A percentile compares a stretch with the other conserved stretches of the same genome.
Conservation (phyloP, 352 stramenopile genomes). For the Phytophthora multivora region DNA sequence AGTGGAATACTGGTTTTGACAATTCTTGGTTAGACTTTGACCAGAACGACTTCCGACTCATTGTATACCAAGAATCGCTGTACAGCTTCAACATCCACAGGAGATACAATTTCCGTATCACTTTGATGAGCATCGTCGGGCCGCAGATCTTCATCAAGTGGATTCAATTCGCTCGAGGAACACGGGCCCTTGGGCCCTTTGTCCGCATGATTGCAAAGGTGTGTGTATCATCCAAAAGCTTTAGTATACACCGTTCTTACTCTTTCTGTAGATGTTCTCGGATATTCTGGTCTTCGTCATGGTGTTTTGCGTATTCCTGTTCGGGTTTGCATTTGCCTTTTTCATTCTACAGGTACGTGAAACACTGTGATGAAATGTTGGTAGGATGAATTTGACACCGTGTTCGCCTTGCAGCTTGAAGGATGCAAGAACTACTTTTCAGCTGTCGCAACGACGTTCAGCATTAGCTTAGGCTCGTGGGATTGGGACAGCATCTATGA, state of each 20-base stretch:
- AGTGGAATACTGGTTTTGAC: not conserved
- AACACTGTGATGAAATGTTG: not conserved
- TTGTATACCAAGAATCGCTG: slow-evolving; percentile 66
- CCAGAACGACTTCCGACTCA: slow-evolving; percentile 51
- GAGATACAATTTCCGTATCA: slow-evolving; percentile 74
- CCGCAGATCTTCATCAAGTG: slow-evolving; percentile 83
- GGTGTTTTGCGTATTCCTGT: slow-evolving; percentile 76
- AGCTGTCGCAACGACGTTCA: slow-evolving; percentile 61
- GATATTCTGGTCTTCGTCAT: slow-evolving; percentile 79
- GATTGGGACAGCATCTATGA: slow-evolving; percentile 77
- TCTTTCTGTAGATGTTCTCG: slow-evolving; percentile 68
- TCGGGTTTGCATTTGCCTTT: slow-evolving; percentile 79
- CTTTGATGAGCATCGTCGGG: slow-evolving; percentile 78
- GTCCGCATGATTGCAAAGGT: slow-evolving; percentile 89
- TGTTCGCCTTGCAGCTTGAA: slow-evolving; percentile 50
- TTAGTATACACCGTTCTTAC: not conserved
- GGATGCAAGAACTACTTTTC: slow-evolving; percentile 68
- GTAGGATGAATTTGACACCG: not conserved
- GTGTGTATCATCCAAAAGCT: not conserved
- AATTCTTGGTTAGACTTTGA: slow-evolving; percentile 7
- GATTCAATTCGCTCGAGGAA: slow-evolving; percentile 82
- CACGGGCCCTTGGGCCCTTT: slow-evolving; percentile 68
- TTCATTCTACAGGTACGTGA: slow-evolving; percentile 79
- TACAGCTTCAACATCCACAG: slow-evolving; percentile 61
- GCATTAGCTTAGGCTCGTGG: slow-evolving; percentile 79